phyloP scores from a whole-genome alignment of 805 yeast species.

The Hanseniaspora clermontiae region DNA sequence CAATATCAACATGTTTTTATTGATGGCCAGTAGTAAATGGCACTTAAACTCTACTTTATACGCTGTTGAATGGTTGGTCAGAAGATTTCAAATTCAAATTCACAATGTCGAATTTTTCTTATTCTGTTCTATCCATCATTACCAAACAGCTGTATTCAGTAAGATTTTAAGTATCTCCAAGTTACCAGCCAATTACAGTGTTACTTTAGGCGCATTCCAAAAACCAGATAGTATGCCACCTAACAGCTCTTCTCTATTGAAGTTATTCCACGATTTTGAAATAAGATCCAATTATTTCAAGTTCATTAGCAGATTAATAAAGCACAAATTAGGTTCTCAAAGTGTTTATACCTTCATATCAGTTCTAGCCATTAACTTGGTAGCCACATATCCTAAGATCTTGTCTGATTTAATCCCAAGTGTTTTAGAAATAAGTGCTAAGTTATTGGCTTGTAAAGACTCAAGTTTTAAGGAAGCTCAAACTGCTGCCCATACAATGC shows the following conservation, averaged over 20 bases:
- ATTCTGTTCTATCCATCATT: conserved; percentile 69
- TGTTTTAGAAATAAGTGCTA: conserved; percentile 46
- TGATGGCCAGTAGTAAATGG: conserved; percentile 65
- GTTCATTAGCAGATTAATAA: conserved; percentile 34
- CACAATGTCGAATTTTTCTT: conserved; percentile 64
- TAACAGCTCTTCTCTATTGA: conserved; percentile 51
- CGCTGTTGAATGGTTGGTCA: conserved; percentile 88
- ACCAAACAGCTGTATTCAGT: conserved; percentile 57
- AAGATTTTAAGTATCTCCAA: conserved; percentile 62
- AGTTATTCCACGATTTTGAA: conserved; percentile 59
- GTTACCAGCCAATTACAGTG: conserved; percentile 63
- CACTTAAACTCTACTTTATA: conserved; percentile 60
- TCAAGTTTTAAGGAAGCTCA: conserved; percentile 43
- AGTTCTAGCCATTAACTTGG: conserved; percentile 41
- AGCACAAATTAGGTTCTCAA: conserved; percentile 24
- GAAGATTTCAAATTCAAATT: conserved; percentile 76
- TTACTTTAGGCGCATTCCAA: conserved; percentile 58
- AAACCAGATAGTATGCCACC: conserved; percentile 46
- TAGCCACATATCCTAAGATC: conserved; percentile 35
- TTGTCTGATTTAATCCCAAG: conserved; percentile 39
- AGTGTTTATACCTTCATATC: conserved; percentile 38
- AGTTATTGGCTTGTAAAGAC: conserved; percentile 35
- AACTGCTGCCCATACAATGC: conserved; percentile 68
- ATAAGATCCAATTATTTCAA: conserved; percentile 55
- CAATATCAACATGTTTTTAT: conserved; percentile 62